A percentile compares a stretch with the other conserved stretches of the same genome.
Conservation (phyloP, 305 asterid species). For the Striga hermonthica region DNA sequence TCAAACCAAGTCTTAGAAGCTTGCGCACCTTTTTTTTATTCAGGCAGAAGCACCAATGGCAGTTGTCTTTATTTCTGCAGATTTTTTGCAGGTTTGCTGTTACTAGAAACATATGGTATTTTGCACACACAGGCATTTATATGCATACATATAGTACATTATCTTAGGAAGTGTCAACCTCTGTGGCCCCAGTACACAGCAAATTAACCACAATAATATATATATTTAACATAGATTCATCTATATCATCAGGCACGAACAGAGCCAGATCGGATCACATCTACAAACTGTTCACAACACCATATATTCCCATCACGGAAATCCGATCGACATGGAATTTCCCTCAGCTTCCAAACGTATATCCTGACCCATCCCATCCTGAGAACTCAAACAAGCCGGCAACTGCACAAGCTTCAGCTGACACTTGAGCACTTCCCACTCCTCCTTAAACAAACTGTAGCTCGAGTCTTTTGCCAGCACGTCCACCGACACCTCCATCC, state of each 20-base stretch:
- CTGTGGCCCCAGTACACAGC: not conserved
- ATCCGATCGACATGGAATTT: constrained; percentile 8
- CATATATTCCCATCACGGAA: constrained; percentile 27
- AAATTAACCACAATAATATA: not conserved
- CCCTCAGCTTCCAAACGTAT: constrained; percentile 25
- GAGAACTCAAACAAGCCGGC: constrained; percentile 44
- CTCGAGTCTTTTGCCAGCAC: constrained; percentile 74
- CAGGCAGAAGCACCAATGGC: no score
- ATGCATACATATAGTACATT: constrained; percentile 3
- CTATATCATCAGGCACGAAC: constrained; percentile 2
- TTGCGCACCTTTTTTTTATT: no score
- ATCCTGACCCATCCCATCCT: constrained; percentile 44
- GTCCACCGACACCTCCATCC: constrained; percentile 73
- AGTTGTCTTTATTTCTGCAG: not conserved
- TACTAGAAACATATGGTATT: not conserved
- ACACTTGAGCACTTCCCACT: constrained; percentile 53
- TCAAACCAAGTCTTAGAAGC: no score
- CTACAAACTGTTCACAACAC: constrained; percentile 4
- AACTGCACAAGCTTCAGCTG: constrained; percentile 43
- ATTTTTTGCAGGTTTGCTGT: not conserved
- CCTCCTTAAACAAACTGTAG: constrained; percentile 64
- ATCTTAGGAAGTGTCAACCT: no score
- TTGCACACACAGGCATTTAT: constrained; percentile 2
- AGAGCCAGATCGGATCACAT: not conserved
- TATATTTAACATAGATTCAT: not conserved